Evolutionary conservation across 805 yeast species (phyloP).

Genomic region (Candida koratica): DNA sequence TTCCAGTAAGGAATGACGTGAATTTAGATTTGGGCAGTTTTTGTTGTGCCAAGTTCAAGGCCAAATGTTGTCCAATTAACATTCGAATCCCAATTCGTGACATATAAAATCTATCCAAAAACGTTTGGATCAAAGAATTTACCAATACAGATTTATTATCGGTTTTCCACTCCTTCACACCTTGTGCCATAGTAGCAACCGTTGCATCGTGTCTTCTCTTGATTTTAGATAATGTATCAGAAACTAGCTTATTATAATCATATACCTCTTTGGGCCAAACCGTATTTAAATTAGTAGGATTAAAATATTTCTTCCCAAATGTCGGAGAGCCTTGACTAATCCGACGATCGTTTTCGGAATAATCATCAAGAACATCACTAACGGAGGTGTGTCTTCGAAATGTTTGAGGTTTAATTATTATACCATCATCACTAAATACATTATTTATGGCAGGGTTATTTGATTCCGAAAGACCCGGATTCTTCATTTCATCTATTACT

Average conservation of each 20-base stretch:
- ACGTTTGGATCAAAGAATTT: constrained; percentile 71
- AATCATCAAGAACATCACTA: constrained; percentile 2
- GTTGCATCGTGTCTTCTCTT: constrained; percentile 89
- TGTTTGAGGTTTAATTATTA: constrained; percentile 27
- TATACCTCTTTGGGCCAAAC: constrained; percentile 73
- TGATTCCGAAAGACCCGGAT: constrained; percentile 28
- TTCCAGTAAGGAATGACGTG: constrained; percentile 33
- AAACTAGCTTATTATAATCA: constrained; percentile 64
- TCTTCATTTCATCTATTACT: constrained; percentile 14
- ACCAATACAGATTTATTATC: constrained; percentile 45
- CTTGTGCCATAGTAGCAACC: constrained; percentile 87
- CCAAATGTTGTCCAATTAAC: constrained; percentile 92
- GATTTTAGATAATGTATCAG: constrained; percentile 62
- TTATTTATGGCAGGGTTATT: constrained; percentile 38
- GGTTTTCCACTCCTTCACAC: constrained; percentile 85
- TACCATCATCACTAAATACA: constrained; percentile 51
- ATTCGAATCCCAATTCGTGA: constrained; percentile 88
- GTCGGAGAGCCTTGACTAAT: constrained; percentile 32
- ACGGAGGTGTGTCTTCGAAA: constrained; percentile 6
- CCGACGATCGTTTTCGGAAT: constrained; percentile 5
- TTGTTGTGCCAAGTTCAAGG: constrained; percentile 65
- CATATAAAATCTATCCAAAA: constrained; percentile 84
- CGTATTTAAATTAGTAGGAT: constrained; percentile 50
- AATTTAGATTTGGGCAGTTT: constrained; percentile 38
- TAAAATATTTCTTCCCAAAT: constrained; percentile 45